These are phyloP conservation scores for Rhynchosporium agropyri DNA, from an alignment of 2,329 filamentous ascomycete species.

Conservation along the genomic window DNA sequence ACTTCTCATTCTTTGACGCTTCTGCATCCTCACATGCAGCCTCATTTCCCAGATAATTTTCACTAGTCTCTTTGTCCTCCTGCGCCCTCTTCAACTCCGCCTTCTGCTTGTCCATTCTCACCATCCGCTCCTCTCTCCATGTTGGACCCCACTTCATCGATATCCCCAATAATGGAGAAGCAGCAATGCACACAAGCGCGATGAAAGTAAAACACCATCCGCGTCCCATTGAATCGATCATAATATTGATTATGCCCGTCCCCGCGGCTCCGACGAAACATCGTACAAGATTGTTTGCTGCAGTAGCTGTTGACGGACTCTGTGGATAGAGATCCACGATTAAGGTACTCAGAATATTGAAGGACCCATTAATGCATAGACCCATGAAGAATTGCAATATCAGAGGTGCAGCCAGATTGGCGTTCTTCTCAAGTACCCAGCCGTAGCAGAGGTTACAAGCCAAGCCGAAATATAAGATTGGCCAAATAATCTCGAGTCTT, in stretches of 20 bases:
- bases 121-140: conserved; percentile 55
- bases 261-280: conserved; percentile 62
- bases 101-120: conserved; percentile 45
- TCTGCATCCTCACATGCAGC: not conserved
- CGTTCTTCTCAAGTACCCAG: conserved; percentile 57
- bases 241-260: conserved; percentile 60
- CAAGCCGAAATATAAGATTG: conserved; percentile 57
- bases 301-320: conserved; percentile 63
- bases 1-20: conserved; percentile 1
- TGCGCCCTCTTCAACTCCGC: conserved; percentile 36
- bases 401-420: conserved; percentile 56
- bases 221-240: conserved; percentile 58
- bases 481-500: conserved; percentile 57
- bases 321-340: conserved; percentile 65
- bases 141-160: conserved; percentile 52
- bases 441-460: conserved; percentile 57
- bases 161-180: conserved; percentile 53
- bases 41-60: conserved; percentile 13
- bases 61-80: conserved; percentile 8
- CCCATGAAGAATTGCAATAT: conserved; percentile 60
- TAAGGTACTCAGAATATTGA: conserved; percentile 64
- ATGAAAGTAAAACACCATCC: conserved; percentile 67
- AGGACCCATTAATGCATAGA: conserved; percentile 60
- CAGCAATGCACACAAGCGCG: conserved; percentile 52
- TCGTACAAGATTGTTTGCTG: conserved; percentile 65